Conservation (phyloP, 2,329 filamentous ascomycete genomes). For the Mollisia scopiformis region DNA sequence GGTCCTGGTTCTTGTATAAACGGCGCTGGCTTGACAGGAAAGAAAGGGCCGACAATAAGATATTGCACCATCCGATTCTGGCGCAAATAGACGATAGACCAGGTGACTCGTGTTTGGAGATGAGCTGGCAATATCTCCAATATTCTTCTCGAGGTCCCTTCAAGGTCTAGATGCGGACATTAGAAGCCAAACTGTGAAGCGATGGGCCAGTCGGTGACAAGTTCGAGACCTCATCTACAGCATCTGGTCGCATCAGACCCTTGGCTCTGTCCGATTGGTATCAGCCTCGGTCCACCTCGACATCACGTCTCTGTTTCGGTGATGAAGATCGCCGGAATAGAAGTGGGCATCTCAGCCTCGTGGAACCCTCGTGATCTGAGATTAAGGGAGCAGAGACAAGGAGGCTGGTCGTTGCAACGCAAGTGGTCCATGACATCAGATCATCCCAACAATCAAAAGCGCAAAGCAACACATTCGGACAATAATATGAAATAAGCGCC, state of each 20-base stretch:
- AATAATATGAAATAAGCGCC: constrained; percentile 25
- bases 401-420: not conserved
- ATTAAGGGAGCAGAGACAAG: not conserved
- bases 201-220: not conserved
- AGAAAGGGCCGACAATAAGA: not conserved
- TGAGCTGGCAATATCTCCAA: not conserved
- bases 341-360: not conserved
- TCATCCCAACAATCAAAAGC: not conserved
- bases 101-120: not conserved
- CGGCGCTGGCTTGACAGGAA: not conserved
- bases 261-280: not conserved
- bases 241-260: not conserved
- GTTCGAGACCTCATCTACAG: not conserved
- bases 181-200: not conserved
- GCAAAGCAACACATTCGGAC: not conserved
- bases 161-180: not conserved
- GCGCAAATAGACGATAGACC: not conserved
- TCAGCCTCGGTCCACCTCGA: not conserved
- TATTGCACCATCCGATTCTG: not conserved
- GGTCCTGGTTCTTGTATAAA: not conserved
- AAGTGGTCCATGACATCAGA: constrained; percentile 4
- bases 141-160: not conserved
- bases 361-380: not conserved
- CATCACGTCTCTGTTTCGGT: not conserved
- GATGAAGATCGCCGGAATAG: not conserved